Base-by-base conservation (phyloP, 2,329 filamentous ascomycete species). In the Nemania bipapillata region DNA sequence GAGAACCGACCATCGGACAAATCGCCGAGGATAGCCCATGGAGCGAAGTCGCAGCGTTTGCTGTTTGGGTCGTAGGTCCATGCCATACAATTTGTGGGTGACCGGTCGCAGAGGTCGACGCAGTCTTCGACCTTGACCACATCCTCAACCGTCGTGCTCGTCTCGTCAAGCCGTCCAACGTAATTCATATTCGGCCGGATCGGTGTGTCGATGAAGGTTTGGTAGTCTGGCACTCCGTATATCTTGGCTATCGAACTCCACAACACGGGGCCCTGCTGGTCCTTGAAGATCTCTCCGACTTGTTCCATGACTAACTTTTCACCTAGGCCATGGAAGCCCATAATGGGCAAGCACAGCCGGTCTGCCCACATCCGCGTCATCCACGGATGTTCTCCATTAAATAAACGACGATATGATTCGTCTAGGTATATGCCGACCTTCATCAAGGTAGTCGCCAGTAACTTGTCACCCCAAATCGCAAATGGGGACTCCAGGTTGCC, bases 361-460 rank as follows among this genome's bases (percentile, higher is more conserved):
- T 87, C 86, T 2, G 77, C 74, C 71, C 80, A 81, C 74, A 88
- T 83, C 54, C 83, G 82, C 58, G 85, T 86, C 73, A 83, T 79
- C 69, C 77, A 75, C 0, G 86, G 86, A 22, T 79, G 76, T 73
- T 87, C 86, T 55, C 86, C 86, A 74, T 87, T 88, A 77, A 89
- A 89, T 67, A 86, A 77, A 56, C 83, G 84, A 64, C 81, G 81
- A 77, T 86, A 86, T 5, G 80, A 77, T 79, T 89, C 86, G 71
- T 87, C 84, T 6, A 89, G 79, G 75, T 87, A 86, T 49, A 88
- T 79, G 12, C 84, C 86, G 4, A 86, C 74, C 74, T 83, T 83
- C 76, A 86, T 84, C 55, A 88, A 76, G 37, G 85, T 85, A 24
- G 82, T 85, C 32, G 86, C 84, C 6, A 89, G 80, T 22, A 89